Conservation (phyloP, 108 stramenopile genomes). For the Aurantiochytrium sp. region DNA sequence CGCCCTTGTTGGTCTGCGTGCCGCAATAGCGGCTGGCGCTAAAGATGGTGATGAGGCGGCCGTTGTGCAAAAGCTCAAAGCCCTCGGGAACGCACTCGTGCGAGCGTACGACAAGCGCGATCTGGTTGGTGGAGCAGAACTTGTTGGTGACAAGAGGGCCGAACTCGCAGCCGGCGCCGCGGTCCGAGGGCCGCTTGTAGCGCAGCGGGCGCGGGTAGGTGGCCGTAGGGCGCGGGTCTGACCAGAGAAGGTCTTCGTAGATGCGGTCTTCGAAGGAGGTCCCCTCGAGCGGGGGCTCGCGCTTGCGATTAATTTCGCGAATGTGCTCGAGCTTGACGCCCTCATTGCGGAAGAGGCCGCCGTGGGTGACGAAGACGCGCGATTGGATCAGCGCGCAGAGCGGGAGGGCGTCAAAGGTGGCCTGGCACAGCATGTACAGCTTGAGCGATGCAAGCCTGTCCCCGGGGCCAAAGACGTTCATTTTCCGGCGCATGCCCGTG, state of each 20-base stretch:
- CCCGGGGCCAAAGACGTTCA: constrained; percentile 12
- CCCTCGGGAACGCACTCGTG: constrained; percentile 66
- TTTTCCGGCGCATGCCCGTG: neutral
- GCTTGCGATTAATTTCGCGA: constrained; percentile 47
- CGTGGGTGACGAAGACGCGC: constrained; percentile 61
- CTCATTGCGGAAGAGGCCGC: constrained; percentile 58
- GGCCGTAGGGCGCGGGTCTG: constrained; percentile 44
- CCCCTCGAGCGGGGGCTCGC: constrained; percentile 51
- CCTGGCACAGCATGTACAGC: constrained; percentile 47
- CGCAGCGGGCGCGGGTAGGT: constrained; percentile 36
- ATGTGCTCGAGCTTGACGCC: constrained; percentile 53
- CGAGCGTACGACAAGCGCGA: constrained; percentile 57
- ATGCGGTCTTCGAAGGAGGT: constrained; percentile 48
- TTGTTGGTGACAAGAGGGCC: constrained; percentile 57
- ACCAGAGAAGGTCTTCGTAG: constrained; percentile 61
- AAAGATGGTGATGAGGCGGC: constrained; percentile 60
- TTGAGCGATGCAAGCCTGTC: constrained; percentile 29
- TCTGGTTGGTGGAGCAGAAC: constrained; percentile 54
- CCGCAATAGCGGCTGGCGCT: constrained; percentile 63
- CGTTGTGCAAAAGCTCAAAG: constrained; percentile 50
- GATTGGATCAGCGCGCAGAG: constrained; percentile 58
- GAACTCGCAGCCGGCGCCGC: constrained; percentile 63
- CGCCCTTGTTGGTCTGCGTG: constrained; percentile 52
- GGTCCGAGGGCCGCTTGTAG: constrained; percentile 50
- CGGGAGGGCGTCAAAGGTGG: constrained; percentile 56